These are phyloP conservation scores for Hypoxylon sp. DNA, from an alignment of 2,329 filamentous ascomycete species.

Conservation along the genomic window DNA sequence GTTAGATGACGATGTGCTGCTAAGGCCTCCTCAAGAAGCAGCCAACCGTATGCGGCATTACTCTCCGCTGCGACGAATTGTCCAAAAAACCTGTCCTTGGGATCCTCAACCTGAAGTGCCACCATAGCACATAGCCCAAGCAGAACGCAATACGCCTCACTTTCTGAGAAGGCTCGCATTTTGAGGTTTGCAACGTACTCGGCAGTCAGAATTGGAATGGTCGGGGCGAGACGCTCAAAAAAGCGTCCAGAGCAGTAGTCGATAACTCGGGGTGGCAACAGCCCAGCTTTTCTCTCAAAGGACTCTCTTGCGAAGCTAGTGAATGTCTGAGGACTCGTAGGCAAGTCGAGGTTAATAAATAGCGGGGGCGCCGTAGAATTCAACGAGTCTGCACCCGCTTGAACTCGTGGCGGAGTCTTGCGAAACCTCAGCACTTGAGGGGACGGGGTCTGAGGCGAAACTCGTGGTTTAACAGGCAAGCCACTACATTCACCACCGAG, in stretches of 20 bases:
- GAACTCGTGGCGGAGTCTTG: slow-evolving; percentile 17
- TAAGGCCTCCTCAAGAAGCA: slow-evolving; percentile 58
- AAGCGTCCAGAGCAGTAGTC: slow-evolving; percentile 60
- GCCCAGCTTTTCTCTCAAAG: slow-evolving; percentile 54
- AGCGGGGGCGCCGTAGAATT: slow-evolving; percentile 32
- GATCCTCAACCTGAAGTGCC: slow-evolving; percentile 60
- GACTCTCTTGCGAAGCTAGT: slow-evolving; percentile 48
- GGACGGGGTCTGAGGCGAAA: slow-evolving; percentile 17
- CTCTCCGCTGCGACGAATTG: slow-evolving; percentile 55
- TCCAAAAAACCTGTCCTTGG: slow-evolving; percentile 53
- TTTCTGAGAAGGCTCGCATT: slow-evolving; percentile 47
- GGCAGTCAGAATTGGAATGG: slow-evolving; percentile 61
- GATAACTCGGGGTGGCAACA: slow-evolving; percentile 55
- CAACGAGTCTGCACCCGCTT: slow-evolving; percentile 17
- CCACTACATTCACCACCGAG: slow-evolving; percentile 57
- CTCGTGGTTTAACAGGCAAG: slow-evolving; percentile 8
- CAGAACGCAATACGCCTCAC: slow-evolving; percentile 58
- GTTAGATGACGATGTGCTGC: slow-evolving; percentile 55
- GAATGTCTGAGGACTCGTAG: slow-evolving; percentile 45
- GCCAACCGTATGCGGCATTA: slow-evolving; percentile 58
- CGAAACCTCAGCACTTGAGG: slow-evolving; percentile 12
- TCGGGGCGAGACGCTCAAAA: slow-evolving; percentile 59
- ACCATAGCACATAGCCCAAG: slow-evolving; percentile 60
- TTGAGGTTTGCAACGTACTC: slow-evolving; percentile 57
- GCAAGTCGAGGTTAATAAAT: slow-evolving; percentile 41